A percentile compares a stretch with the other conserved stretches of the same genome.
These are phyloP conservation scores for Sporothrix variecibatus DNA, from an alignment of 2,329 filamentous ascomycete genomes.

Conservation along the genomic window DNA sequence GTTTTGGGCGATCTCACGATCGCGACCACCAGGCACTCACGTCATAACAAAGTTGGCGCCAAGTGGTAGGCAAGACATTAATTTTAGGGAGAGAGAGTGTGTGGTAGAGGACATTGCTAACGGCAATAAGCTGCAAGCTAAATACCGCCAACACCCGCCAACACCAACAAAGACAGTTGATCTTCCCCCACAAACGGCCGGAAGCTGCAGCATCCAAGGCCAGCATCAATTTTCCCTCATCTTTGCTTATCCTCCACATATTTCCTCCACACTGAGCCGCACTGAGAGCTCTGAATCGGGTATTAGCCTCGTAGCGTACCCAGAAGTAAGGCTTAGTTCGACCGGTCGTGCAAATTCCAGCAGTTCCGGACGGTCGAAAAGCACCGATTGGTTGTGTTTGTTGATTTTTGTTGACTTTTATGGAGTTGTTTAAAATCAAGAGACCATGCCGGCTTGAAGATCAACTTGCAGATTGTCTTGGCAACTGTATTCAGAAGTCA, in stretches of 20 bases:
- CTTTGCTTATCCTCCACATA: not conserved
- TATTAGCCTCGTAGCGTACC: not conserved
- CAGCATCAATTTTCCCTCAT: not conserved
- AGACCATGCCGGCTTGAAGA: too few species aligned
- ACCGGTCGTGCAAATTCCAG: not conserved
- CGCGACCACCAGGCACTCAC: not conserved
- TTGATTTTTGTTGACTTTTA: not conserved
- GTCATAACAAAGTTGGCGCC: not conserved
- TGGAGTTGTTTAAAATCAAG: too few species aligned
- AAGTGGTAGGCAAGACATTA: not conserved
- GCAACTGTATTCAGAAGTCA: not conserved
- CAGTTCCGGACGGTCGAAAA: not conserved
- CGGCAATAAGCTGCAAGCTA: not conserved
- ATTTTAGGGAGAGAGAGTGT: not conserved
- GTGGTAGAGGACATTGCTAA: too few species aligned
- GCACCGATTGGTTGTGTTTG: not conserved
- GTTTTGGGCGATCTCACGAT: not conserved
- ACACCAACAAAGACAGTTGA: not conserved
- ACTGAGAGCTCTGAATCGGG: not conserved
- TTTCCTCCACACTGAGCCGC: not conserved
- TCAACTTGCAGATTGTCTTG: not conserved
- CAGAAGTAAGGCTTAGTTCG: not conserved
- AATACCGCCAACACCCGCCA: not conserved
- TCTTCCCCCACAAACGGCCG: not conserved
- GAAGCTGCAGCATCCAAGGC: not conserved